Evolutionary conservation across 1,284 basidiomycete species (phyloP).

Genomic region (Trichosporon asahii): DNA sequence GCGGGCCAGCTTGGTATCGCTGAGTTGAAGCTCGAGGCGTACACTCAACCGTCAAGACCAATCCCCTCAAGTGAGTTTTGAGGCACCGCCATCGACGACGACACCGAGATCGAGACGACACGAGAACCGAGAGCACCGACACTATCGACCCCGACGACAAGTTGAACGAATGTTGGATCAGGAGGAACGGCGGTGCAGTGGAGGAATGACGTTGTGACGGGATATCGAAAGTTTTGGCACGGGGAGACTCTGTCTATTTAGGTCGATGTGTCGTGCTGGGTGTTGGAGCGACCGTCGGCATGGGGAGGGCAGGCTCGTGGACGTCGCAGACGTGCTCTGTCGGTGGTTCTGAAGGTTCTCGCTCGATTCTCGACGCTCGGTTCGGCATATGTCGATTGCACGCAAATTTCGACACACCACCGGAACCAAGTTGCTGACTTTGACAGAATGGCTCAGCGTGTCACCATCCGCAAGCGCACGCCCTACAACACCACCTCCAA

Average conservation of each 20-base stretch:
- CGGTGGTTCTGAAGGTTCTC: background rate
- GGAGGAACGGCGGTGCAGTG: background rate
- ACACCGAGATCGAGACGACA: slow-evolving; percentile 6
- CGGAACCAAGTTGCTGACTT: slow-evolving; percentile 15
- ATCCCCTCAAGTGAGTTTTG: slow-evolving; percentile 6
- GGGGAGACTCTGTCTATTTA: background rate
- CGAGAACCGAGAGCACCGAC: background rate
- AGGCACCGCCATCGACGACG: background rate
- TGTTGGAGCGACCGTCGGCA: background rate
- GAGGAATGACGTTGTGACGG: background rate
- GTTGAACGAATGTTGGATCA: background rate
- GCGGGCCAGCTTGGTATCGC: background rate
- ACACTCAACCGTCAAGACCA: slow-evolving; percentile 11
- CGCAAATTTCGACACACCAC: slow-evolving; percentile 7
- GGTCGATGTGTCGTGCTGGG: background rate
- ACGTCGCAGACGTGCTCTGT: background rate
- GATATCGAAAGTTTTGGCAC: background rate
- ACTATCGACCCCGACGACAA: background rate
- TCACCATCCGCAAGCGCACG: slow-evolving; percentile 97
- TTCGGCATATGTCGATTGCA: background rate
- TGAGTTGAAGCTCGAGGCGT: slow-evolving; percentile 9
- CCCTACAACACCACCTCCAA: slow-evolving; percentile 99
- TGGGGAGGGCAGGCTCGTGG: background rate
- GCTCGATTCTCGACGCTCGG: background rate
- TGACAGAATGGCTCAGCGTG: slow-evolving; percentile 88